Evolutionary conservation across 768 basidiomycete species (phyloP).

Genomic region (Kwoniella shandongensis): DNA sequence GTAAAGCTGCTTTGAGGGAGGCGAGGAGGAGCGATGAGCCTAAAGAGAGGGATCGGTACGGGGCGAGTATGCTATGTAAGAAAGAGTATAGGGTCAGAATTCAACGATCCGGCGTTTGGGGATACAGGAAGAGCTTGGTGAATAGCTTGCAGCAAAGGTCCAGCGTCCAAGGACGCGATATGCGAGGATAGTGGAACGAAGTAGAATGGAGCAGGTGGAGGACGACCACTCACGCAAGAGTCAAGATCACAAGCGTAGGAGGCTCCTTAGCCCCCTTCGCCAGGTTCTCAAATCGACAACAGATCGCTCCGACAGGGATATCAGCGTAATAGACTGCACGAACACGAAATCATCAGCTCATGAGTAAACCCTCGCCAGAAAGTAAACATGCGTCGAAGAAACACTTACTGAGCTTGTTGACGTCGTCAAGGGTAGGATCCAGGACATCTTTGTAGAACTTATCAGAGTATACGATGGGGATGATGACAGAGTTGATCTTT

Average conservation of each 20-base stretch:
- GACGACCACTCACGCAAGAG: conserved; percentile 42
- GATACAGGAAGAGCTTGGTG: not conserved
- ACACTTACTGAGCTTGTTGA: conserved; percentile 51
- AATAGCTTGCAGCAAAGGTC: not conserved
- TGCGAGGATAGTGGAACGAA: too few relatives aligned
- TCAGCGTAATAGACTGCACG: conserved; percentile 50
- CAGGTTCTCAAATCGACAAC: conserved; percentile 44
- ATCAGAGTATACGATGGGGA: conserved; percentile 49
- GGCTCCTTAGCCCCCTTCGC: conserved; percentile 35
- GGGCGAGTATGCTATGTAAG: conserved; percentile 49
- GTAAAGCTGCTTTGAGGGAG: conserved; percentile 34
- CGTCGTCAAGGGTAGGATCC: conserved; percentile 42
- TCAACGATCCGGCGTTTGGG: too few relatives aligned
- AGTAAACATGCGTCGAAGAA: not conserved
- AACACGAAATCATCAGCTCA: not conserved
- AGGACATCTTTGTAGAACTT: conserved; percentile 51
- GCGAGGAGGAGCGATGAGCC: conserved; percentile 44
- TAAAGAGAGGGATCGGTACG: conserved; percentile 48
- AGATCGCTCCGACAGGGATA: conserved; percentile 51
- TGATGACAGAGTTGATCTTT: conserved; percentile 48
- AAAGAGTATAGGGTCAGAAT: too few relatives aligned
- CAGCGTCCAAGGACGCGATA: too few relatives aligned
- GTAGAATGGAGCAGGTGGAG: not conserved
- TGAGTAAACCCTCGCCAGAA: not conserved
- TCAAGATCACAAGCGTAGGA: conserved; percentile 47